phyloP scores from a whole-genome alignment of 2,329 filamentous ascomycete genomes.

The Fusarium denticulatum region DNA sequence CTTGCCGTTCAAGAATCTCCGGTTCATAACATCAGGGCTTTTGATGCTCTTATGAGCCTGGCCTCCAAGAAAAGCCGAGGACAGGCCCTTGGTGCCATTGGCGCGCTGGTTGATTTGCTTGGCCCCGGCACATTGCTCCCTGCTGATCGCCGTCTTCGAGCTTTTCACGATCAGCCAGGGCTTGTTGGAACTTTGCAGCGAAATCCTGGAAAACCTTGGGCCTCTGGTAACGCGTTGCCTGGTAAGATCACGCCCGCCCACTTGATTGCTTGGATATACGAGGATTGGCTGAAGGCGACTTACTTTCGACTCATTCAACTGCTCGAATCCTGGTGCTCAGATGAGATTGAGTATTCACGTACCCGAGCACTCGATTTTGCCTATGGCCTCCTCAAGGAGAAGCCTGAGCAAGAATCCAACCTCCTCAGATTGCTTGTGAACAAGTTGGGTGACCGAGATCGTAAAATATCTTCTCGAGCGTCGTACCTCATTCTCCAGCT shows the following conservation, averaged over 20 bases:
- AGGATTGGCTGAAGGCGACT: constrained; percentile 93
- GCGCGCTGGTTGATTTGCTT: constrained; percentile 92
- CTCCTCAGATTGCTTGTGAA: constrained; percentile 90
- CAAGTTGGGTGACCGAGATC: constrained; percentile 94
- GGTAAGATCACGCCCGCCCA: constrained; percentile 78
- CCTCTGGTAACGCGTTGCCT: constrained; percentile 74
- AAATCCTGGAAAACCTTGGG: constrained; percentile 69
- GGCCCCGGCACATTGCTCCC: constrained; percentile 89
- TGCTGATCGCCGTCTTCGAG: constrained; percentile 79
- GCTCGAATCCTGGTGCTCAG: constrained; percentile 90
- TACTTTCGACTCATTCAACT: constrained; percentile 95
- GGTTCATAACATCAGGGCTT: constrained; percentile 87
- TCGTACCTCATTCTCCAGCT: constrained; percentile 95
- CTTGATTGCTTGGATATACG: constrained; percentile 88
- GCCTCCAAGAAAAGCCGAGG: constrained; percentile 94
- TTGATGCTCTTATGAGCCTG: constrained; percentile 83
- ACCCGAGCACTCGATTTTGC: constrained; percentile 90
- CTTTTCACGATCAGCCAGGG: constrained; percentile 82
- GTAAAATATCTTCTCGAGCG: constrained; percentile 92
- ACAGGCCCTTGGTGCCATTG: constrained; percentile 91
- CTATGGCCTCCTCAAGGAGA: constrained; percentile 90
- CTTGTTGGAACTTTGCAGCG: constrained; percentile 77
- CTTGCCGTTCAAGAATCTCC: constrained; percentile 96
- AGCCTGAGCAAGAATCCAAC: constrained; percentile 97
- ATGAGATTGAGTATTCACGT: constrained; percentile 94